Base-by-base conservation (phyloP, 805 yeast species). In the Maudiozyma saulgeensis region DNA sequence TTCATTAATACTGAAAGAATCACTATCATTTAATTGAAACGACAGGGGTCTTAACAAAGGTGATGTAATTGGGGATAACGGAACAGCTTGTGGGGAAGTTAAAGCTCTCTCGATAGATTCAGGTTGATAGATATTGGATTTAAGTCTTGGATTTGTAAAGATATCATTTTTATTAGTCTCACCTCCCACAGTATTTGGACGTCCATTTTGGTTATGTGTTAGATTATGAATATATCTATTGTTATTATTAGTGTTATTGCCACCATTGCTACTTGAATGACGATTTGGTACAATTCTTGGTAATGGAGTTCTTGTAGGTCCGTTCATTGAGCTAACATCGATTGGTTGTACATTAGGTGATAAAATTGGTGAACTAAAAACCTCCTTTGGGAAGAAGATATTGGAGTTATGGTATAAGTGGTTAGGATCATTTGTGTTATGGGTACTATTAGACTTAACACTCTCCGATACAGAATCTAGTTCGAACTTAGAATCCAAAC, bases 51-150 rank as follows among this genome's bases (percentile, higher is more conserved):
- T 56, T 34, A 75, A 68, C 6, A 69, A 59, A 11, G 65, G 63
- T 6, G 78, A 61, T 2, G 79, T 70, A 2, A 66, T 56, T 6
- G 82, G 81, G 1, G 84, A 77, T 23, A 71, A 66, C 2, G 87
- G 87, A 43, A 74, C 60, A 4, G 87, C 88, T 52, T 80, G 89
- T 1, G 86, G 84, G 0, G 87, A 80, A 31, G 74, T 68, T 46
- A 80, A 56, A 47, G 70, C 77, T 4, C 71, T 61, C 5, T 73
- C 74, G 19, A 74, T 60, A 16, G 62, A 62, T 1, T 68, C 72
- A 0, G 89, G 90, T 55, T 76, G 72, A 62, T 79, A 83, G 6
- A 83, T 51, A 51, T 77, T 77, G 8, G 80, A 68, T 25, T 69
- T 63, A 11, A 76, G 51, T 48, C 57, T 60, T 2, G 68, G 69